phyloP scores from a whole-genome alignment of 2,329 filamentous ascomycete genomes.

The Zymoseptoria tritici region DNA sequence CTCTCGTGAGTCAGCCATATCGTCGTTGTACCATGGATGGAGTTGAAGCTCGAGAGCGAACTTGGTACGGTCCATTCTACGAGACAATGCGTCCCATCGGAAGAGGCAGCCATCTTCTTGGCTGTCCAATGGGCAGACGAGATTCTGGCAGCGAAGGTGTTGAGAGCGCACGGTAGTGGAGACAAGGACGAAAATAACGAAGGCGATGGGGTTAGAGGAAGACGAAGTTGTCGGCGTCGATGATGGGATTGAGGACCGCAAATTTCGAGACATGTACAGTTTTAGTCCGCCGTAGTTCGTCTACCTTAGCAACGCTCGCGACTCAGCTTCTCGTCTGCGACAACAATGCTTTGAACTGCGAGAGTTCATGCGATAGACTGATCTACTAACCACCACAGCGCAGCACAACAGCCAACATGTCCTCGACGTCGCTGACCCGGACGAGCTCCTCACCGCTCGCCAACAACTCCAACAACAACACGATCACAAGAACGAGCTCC shows the following conservation, averaged over 20 bases:
- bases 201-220: too few species aligned
- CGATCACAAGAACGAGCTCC: slow-evolving; percentile 5
- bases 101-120: background rate
- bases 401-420: slow-evolving; percentile 16
- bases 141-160: background rate
- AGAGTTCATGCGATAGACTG: background rate
- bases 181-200: too few species aligned
- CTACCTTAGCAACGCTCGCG: background rate
- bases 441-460: background rate
- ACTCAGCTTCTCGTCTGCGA: background rate
- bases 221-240: background rate
- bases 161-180: too few species aligned
- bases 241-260: background rate
- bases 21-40: background rate
- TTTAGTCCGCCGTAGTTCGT: background rate
- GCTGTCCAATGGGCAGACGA: background rate
- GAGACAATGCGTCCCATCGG: background rate
- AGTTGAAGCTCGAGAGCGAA: background rate
- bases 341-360: slow-evolving; percentile 3
- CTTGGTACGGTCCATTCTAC: background rate
- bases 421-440: slow-evolving; percentile 17
- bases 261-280: background rate
- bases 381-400: slow-evolving; percentile 7
- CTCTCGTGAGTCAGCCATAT: background rate
- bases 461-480: background rate